Conservation (phyloP, 192 early-diverging fungal genomes). For the Gonapodya prolifera region DNA sequence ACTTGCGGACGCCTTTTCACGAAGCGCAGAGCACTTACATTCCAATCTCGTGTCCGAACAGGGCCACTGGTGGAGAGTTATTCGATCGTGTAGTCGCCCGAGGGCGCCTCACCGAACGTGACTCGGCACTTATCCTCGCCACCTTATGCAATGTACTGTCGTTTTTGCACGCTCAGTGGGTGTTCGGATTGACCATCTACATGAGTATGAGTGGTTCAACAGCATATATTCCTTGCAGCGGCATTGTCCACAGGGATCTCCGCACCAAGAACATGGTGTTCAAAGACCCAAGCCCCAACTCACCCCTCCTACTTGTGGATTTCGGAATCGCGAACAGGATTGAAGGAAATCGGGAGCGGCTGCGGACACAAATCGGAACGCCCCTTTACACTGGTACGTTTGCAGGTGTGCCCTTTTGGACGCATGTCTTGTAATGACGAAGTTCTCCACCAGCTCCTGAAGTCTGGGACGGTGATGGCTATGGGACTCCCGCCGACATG, state of each 20-base stretch:
- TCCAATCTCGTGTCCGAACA: no score
- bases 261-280: background rate
- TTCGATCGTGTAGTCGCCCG: constrained; percentile 63
- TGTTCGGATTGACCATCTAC: no score
- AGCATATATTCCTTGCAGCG: no score
- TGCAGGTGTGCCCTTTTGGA: background rate
- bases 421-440: background rate
- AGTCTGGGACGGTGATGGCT: background rate
- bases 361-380: background rate
- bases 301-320: background rate
- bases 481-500: background rate
- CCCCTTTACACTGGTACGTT: background rate
- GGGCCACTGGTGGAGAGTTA: constrained; percentile 60
- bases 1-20: no score
- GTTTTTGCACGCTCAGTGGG: background rate
- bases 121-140: constrained; percentile 65
- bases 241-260: constrained; percentile 71
- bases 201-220: no score
- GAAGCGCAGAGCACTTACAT: no score
- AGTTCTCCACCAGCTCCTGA: background rate
- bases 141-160: constrained; percentile 28
- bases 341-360: background rate
- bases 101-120: constrained; percentile 55
- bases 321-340: constrained; percentile 1
- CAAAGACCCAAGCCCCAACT: no score